A percentile compares a stretch with the other conserved stretches of the same genome.
phyloP scores from a whole-genome alignment of 2,329 filamentous ascomycete genomes.

The Ophiocordyceps sinensis region DNA sequence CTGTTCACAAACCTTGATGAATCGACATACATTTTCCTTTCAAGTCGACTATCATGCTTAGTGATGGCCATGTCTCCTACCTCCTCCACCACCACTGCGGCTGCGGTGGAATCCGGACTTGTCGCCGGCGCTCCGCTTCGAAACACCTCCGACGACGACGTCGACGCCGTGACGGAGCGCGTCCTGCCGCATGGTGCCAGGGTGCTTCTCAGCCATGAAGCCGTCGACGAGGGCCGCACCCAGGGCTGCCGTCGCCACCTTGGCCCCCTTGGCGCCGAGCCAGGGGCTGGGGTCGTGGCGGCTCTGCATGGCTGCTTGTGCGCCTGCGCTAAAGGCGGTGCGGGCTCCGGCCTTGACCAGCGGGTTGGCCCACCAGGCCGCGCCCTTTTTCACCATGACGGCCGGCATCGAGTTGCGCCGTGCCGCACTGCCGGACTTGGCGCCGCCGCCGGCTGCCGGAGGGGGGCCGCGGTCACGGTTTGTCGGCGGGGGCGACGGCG shows the following conservation, averaged over 20 bases:
- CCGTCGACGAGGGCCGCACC: slow-evolving; percentile 34
- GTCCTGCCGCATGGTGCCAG: slow-evolving; percentile 8
- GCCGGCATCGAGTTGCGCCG: slow-evolving; percentile 21
- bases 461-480: slow-evolving; percentile 10
- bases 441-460: slow-evolving; percentile 1
- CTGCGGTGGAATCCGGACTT: not conserved
- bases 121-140: not conserved
- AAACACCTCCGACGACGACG: not conserved
- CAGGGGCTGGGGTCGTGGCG: slow-evolving; percentile 30
- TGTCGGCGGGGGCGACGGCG: slow-evolving; percentile 3
- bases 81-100: not conserved
- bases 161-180: slow-evolving; percentile 1
- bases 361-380: slow-evolving; percentile 22
- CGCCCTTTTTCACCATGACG: slow-evolving; percentile 6
- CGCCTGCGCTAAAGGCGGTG: slow-evolving; percentile 32
- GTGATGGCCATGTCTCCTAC: not conserved
- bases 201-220: slow-evolving; percentile 22
- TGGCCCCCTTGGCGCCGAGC: slow-evolving; percentile 33
- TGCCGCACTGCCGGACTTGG: slow-evolving; percentile 5
- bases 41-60: not conserved
- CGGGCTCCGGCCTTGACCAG: slow-evolving; percentile 26
- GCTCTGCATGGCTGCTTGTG: slow-evolving; percentile 30
- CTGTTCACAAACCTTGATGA: too few species aligned
- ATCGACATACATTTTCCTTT: too few species aligned
- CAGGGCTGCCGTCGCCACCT: slow-evolving; percentile 32